Percentiles rank a stretch among this genome's conserved stretches.
phyloP scores from a whole-genome alignment of 495 filamentous ascomycete genomes.

The Podospora fimiseda region DNA sequence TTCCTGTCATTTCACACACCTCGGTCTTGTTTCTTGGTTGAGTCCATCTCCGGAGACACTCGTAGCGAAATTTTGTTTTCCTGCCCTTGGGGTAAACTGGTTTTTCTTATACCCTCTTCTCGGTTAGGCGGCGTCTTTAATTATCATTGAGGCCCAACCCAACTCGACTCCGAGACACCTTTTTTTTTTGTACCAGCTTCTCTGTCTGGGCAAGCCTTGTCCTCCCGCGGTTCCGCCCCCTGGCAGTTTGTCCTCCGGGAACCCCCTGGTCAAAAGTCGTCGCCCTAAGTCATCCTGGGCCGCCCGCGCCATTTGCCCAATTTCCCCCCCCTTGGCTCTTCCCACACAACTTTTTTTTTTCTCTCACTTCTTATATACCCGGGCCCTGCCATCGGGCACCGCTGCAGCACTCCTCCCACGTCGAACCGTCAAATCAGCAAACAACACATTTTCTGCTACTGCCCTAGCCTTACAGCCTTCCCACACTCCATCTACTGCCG shows the following conservation, averaged over 20 bases:
- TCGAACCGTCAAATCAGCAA: constrained; percentile 34
- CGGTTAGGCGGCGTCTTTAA: constrained; percentile 11
- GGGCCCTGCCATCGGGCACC: constrained; percentile 26
- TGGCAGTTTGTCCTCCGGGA: constrained; percentile 8
- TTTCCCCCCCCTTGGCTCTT: constrained; percentile 19
- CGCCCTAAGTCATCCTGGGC: background rate
- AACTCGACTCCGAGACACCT: constrained; percentile 8
- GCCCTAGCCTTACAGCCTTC: constrained; percentile 25
- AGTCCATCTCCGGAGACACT: background rate
- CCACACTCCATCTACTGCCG: constrained; percentile 11
- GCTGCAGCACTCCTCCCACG: constrained; percentile 25
- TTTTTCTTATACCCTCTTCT: constrained; percentile 15
- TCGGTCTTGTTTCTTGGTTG: background rate
- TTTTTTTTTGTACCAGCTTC: constrained; percentile 7
- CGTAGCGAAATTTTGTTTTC: constrained; percentile 23
- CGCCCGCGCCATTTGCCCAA: constrained; percentile 23
- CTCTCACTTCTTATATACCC: constrained; percentile 19
- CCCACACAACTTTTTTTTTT: constrained; percentile 23
- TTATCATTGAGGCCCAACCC: constrained; percentile 31
- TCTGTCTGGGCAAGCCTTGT: constrained; percentile 11
- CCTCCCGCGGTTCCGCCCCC: constrained; percentile 18
- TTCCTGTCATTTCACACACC: background rate
- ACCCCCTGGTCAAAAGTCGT: background rate
- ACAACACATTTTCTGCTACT: constrained; percentile 30
- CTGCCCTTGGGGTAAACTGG: constrained; percentile 15